These are phyloP conservation scores for Fagus sylvatica DNA, from an alignment of 306 rosid species.

Conservation along the genomic window DNA sequence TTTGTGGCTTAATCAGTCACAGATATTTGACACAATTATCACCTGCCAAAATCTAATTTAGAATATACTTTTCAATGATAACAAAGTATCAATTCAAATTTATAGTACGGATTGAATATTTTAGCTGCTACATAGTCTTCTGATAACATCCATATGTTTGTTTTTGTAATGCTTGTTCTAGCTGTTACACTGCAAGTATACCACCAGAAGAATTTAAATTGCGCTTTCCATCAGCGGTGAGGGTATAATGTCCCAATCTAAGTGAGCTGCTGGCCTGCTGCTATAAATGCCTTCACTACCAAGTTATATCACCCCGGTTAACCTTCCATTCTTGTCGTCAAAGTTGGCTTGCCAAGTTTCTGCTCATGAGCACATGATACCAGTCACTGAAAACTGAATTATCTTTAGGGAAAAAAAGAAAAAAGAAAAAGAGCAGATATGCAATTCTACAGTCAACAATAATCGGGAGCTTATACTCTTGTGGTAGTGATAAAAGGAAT, in stretches of 20 bases:
- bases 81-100: background rate
- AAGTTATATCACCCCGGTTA: slow-evolving; percentile 1
- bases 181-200: background rate
- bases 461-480: background rate
- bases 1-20: too few relatives aligned
- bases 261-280: slow-evolving; percentile 21
- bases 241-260: background rate
- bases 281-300: slow-evolving; percentile 12
- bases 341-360: slow-evolving; percentile 27
- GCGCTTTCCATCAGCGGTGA: background rate
- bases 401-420: background rate
- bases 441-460: background rate
- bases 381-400: slow-evolving; percentile 1
- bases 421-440: too few relatives aligned
- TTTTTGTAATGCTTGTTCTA: background rate
- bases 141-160: background rate
- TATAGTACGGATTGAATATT: background rate
- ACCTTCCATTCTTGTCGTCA: slow-evolving; percentile 15
- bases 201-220: background rate
- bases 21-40: too few relatives aligned
- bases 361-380: slow-evolving; percentile 7
- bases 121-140: background rate
- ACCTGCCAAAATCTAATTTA: background rate
- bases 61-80: background rate
- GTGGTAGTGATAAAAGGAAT: too few relatives aligned